phyloP scores from a whole-genome alignment of 192 early-diverging fungal genomes.

The Cladochytrium replicatum region DNA sequence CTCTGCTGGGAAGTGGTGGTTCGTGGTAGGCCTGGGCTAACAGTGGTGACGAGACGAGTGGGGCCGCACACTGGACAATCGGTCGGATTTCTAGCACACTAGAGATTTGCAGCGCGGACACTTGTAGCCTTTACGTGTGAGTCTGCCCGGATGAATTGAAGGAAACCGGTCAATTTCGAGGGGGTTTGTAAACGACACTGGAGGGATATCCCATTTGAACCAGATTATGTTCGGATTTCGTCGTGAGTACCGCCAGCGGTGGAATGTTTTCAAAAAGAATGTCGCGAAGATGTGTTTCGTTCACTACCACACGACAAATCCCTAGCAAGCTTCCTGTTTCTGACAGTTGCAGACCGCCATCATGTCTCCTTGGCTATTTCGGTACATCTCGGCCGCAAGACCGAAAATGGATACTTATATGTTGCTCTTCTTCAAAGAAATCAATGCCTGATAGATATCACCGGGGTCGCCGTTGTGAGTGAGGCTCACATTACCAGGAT shows the following conservation, averaged over 20 bases:
- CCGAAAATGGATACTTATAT: constrained; percentile 83
- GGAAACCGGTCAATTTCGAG: too few relatives aligned
- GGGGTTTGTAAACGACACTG: constrained; percentile 19
- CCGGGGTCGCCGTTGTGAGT: constrained; percentile 87
- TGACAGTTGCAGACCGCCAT: too few relatives aligned
- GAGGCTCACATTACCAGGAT: constrained; percentile 79
- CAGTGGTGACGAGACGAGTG: constrained; percentile 80
- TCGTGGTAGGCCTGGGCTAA: constrained; percentile 86
- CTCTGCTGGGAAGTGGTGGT: constrained; percentile 85
- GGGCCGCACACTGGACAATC: constrained; percentile 89
- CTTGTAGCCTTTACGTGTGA: constrained; percentile 62
- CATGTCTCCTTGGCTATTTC: too few relatives aligned
- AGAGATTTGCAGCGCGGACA: constrained; percentile 77
- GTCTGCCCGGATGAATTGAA: constrained; percentile 49
- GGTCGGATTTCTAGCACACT: constrained; percentile 79
- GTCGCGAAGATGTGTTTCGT: constrained; percentile 76
- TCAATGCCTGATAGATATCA: constrained; percentile 76
- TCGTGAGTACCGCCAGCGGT: constrained; percentile 21
- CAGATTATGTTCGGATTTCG: constrained; percentile 51
- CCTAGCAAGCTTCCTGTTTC: too few relatives aligned
- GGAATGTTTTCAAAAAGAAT: constrained; percentile 74
- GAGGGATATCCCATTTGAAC: constrained; percentile 91
- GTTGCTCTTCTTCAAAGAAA: constrained; percentile 47
- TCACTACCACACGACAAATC: constrained; percentile 77
- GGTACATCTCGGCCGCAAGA: constrained; percentile 72